Conservation (phyloP, 352 stramenopile species). For the Phytopythium kandeliae region DNA sequence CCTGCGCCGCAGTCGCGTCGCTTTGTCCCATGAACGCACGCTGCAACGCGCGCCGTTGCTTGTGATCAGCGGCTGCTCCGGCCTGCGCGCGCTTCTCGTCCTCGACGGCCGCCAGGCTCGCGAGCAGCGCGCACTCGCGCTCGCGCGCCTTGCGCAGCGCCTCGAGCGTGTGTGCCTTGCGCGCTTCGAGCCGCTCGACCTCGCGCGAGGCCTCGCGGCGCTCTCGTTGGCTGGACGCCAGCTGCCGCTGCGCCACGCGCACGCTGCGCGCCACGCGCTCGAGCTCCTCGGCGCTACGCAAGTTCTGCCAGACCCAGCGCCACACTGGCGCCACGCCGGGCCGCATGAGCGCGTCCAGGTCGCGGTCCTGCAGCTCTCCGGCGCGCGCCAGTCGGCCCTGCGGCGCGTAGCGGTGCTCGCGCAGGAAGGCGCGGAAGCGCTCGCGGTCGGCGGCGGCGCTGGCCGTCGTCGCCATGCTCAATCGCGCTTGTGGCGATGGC, state of each 20-base stretch:
- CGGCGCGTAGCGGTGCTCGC: constrained; percentile 30
- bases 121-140: constrained; percentile 18
- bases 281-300: constrained; percentile 33
- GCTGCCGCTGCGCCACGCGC: constrained; percentile 16
- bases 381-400: constrained; percentile 29
- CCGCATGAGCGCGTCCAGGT: constrained; percentile 38
- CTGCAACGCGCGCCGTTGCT: constrained; percentile 28
- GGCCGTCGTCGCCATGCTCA: too few species aligned
- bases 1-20: not conserved
- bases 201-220: constrained; percentile 21
- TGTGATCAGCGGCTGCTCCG: constrained; percentile 3
- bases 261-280: constrained; percentile 23
- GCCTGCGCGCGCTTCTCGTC: constrained; percentile 11
- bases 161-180: constrained; percentile 17
- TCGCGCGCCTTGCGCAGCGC: constrained; percentile 15
- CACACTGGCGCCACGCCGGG: constrained; percentile 24
- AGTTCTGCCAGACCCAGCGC: constrained; percentile 31
- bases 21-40: constrained; percentile 20
- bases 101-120: constrained; percentile 21
- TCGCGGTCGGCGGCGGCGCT: constrained; percentile 24
- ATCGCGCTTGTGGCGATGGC: too few species aligned
- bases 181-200: constrained; percentile 12
- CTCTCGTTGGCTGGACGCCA: constrained; percentile 29
- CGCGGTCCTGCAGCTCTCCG: constrained; percentile 25
- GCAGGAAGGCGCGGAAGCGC: constrained; percentile 38